Evolutionary conservation across 495 filamentous ascomycete species (phyloP).

Genomic region (Penicillium angulare): DNA sequence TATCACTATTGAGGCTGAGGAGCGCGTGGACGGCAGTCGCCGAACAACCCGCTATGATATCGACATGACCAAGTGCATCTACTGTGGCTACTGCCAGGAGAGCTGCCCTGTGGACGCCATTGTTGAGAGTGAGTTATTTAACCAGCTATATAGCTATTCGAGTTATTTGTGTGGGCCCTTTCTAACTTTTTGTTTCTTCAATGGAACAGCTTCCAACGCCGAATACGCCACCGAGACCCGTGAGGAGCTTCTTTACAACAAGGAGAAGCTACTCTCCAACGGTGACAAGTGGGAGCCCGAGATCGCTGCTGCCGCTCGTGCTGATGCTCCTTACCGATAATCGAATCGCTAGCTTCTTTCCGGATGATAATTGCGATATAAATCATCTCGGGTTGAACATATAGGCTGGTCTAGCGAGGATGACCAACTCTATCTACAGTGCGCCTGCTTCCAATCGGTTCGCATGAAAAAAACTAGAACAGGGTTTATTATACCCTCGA

Average conservation of each 20-base stretch:
- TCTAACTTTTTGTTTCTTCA: background rate
- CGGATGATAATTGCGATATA: background rate
- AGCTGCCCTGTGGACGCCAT: constrained; percentile 98
- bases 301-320: constrained; percentile 84
- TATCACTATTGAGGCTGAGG: constrained; percentile 98
- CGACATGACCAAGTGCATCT: constrained; percentile 99
- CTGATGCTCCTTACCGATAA: constrained; percentile 87
- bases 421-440: background rate
- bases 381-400: background rate
- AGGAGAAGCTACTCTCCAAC: constrained; percentile 88
- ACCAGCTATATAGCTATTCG: background rate
- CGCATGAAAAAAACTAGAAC: constrained; percentile 26
- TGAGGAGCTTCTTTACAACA: constrained; percentile 97
- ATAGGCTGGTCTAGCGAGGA: constrained; percentile 2
- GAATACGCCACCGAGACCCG: constrained; percentile 98
- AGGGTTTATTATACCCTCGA: constrained; percentile 12
- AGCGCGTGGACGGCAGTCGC: constrained; percentile 91
- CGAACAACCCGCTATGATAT: constrained; percentile 97
- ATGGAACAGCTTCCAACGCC: constrained; percentile 77
- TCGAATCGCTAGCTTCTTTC: constrained; percentile 1
- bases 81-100: constrained; percentile 99
- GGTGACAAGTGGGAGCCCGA: constrained; percentile 99
- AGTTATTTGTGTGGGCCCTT: background rate
- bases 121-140: constrained; percentile 70
- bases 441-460: constrained; percentile 7